Base-by-base conservation (phyloP, 352 stramenopile genomes). In the Globisporangium paroecandrum region DNA sequence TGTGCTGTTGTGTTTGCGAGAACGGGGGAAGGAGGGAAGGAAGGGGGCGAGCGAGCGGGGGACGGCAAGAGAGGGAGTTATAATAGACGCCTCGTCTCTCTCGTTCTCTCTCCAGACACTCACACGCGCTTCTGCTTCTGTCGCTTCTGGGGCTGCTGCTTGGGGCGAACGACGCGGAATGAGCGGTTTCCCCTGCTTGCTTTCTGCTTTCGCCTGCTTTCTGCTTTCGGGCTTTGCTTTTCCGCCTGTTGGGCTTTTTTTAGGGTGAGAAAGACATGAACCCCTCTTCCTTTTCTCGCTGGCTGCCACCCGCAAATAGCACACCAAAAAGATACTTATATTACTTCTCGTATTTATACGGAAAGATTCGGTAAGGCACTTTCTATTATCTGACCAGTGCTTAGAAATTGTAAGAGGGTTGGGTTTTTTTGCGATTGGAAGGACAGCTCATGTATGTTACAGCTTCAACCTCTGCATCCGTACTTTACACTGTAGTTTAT, bases 271-370 rank as follows among this genome's bases (percentile, higher is more conserved):
- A 61, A 47, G 27, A 38, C n/a, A 54, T 54, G 46, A 54, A 7
- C 46, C 46, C 32, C 32, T 36, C 7, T 9, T 36, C 32, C 27
- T 29, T 29, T 29, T 29, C 27, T 29, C 27, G 27, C 27, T 29
- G 27, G 32, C 32, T 36, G 32, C 32, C 32, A 36, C 32, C 32
- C 32, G 32, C 32, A 36, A 36, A 36, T 36, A 36, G 32, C 32
- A 7, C 32, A 9, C 4, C 32, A 9, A 0, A 36, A 54, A 47
- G 12, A 27, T 47, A 47, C n/a, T 22, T 61, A 61, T 27, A 61
- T 61, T 61, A 61, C 29, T 61, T 61, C 56, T 24, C 56, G 56
- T 25, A 61, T 13, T 6, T 61, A 61, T 25, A 29, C 29, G 56
- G 4, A 29, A 15, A 8, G 29, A 47, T 36, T 27, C 12, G 18